A percentile compares a stretch with the other conserved stretches of the same genome.
Conservation (phyloP, 352 stramenopile species). For the Phytophthora cryptogea region DNA sequence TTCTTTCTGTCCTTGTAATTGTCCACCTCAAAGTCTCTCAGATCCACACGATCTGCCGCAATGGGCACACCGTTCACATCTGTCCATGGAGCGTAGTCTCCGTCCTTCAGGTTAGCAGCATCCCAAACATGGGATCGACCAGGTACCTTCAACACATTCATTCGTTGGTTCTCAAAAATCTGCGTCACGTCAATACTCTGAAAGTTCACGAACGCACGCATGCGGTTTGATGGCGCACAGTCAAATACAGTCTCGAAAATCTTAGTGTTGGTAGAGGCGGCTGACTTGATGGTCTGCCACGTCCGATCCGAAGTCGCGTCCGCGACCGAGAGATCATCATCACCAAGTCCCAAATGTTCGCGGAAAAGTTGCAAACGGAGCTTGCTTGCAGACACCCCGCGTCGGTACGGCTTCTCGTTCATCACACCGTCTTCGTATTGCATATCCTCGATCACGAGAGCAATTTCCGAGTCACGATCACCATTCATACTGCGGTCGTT, state of each 20-base stretch:
- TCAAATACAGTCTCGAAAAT: slow-evolving; percentile 87
- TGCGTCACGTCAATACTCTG: slow-evolving; percentile 81
- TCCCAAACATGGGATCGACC: slow-evolving; percentile 75
- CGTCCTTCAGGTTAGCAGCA: slow-evolving; percentile 75
- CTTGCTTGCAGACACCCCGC: slow-evolving; percentile 61
- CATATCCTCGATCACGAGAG: slow-evolving; percentile 82
- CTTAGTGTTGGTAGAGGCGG: slow-evolving; percentile 69
- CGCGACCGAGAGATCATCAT: slow-evolving; percentile 56
- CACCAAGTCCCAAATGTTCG: slow-evolving; percentile 74
- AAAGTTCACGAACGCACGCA: slow-evolving; percentile 79
- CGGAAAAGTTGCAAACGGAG: slow-evolving; percentile 83
- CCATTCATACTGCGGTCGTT: slow-evolving; percentile 95
- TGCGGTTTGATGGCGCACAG: slow-evolving; percentile 80
- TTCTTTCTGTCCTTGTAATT: slow-evolving; percentile 78
- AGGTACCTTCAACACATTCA: slow-evolving; percentile 78
- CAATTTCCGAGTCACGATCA: slow-evolving; percentile 89
- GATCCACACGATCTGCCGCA: slow-evolving; percentile 70
- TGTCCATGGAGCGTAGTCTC: slow-evolving; percentile 85
- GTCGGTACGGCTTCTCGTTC: slow-evolving; percentile 73
- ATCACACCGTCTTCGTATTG: slow-evolving; percentile 79
- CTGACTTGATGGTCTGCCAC: slow-evolving; percentile 63
- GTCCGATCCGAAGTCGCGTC: slow-evolving; percentile 68
- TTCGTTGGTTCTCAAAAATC: slow-evolving; percentile 88
- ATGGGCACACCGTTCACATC: slow-evolving; percentile 88
- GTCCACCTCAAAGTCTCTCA: slow-evolving; percentile 82